Evolutionary conservation across 176 grass and related monocot species (phyloP).

Genomic region (Oryza meyeriana): DNA sequence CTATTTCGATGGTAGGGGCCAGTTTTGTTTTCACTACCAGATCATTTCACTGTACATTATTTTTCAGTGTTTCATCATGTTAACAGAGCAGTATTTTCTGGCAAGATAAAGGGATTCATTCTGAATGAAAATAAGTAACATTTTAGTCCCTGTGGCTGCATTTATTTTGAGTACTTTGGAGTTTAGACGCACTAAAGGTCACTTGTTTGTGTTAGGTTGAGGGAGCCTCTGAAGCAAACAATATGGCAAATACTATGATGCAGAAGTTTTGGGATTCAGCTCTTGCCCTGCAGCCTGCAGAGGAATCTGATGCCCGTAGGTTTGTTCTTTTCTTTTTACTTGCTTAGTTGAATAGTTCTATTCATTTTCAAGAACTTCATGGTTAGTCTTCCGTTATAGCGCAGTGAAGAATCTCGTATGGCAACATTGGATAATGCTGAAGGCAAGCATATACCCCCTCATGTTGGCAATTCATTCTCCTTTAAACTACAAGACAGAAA

Average conservation of each 20-base stretch:
- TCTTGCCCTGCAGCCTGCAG: constrained; percentile 50
- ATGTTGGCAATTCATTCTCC: constrained; percentile 52
- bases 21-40: neutral
- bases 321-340: constrained; percentile 29
- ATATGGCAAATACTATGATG: constrained; percentile 70
- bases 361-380: neutral
- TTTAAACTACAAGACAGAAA: constrained; percentile 56
- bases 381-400: neutral
- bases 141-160: neutral
- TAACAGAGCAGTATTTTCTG: too few relatives aligned
- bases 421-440: constrained; percentile 39
- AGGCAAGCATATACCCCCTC: constrained; percentile 48
- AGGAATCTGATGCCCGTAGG: constrained; percentile 61
- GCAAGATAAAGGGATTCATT: neutral
- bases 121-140: neutral
- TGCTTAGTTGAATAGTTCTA: neutral
- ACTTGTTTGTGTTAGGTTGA: constrained; percentile 25
- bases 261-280: constrained; percentile 88
- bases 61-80: too few relatives aligned
- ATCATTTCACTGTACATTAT: neutral
- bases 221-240: constrained; percentile 31
- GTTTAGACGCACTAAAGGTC: neutral
- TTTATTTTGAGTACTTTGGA: neutral
- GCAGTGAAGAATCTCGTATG: constrained; percentile 55
- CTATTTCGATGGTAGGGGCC: constrained; percentile 71